Conservation (phyloP, 2,329 filamentous ascomycete species). For the Hirsutella rhossiliensis region DNA sequence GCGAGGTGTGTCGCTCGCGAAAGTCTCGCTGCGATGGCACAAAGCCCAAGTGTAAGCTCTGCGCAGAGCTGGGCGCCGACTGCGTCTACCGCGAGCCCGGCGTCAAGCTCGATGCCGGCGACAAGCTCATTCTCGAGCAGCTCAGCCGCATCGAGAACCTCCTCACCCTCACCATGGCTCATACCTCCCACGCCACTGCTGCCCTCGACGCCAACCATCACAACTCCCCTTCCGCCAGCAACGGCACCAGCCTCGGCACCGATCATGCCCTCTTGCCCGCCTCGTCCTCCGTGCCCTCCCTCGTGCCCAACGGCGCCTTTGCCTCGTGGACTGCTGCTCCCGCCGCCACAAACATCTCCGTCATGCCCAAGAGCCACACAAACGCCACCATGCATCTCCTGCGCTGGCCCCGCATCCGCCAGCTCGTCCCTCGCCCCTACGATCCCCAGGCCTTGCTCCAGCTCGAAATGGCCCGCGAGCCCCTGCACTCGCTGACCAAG, state of each 20-base stretch:
- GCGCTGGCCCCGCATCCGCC: slow-evolving; percentile 70
- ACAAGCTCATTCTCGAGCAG: slow-evolving; percentile 74
- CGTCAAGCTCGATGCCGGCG: slow-evolving; percentile 76
- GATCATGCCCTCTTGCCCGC: slow-evolving; percentile 38
- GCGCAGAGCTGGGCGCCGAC: slow-evolving; percentile 68
- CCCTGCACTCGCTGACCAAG: slow-evolving; percentile 55
- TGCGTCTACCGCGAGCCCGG: slow-evolving; percentile 78
- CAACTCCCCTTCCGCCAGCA: slow-evolving; percentile 53
- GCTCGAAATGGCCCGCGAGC: slow-evolving; percentile 67
- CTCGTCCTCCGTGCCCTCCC: slow-evolving; percentile 33
- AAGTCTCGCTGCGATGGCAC: slow-evolving; percentile 72
- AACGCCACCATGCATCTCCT: slow-evolving; percentile 68
- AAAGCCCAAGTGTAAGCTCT: slow-evolving; percentile 75
- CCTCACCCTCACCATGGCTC: slow-evolving; percentile 56
- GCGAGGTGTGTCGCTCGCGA: slow-evolving; percentile 68
- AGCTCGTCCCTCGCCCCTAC: slow-evolving; percentile 64
- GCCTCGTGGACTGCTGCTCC: slow-evolving; percentile 56
- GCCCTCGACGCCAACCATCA: slow-evolving; percentile 42
- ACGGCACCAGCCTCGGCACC: slow-evolving; percentile 46
- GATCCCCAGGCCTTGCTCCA: slow-evolving; percentile 74
- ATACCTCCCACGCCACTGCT: slow-evolving; percentile 29
- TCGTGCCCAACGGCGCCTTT: slow-evolving; percentile 51
- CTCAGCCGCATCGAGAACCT: slow-evolving; percentile 67
- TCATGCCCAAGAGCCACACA: slow-evolving; percentile 76
- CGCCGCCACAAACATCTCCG: slow-evolving; percentile 56